Percentiles rank a stretch among this genome's conserved stretches.
phyloP scores from a whole-genome alignment of 2,329 filamentous ascomycete genomes.

The Hypomyces rosellus region DNA sequence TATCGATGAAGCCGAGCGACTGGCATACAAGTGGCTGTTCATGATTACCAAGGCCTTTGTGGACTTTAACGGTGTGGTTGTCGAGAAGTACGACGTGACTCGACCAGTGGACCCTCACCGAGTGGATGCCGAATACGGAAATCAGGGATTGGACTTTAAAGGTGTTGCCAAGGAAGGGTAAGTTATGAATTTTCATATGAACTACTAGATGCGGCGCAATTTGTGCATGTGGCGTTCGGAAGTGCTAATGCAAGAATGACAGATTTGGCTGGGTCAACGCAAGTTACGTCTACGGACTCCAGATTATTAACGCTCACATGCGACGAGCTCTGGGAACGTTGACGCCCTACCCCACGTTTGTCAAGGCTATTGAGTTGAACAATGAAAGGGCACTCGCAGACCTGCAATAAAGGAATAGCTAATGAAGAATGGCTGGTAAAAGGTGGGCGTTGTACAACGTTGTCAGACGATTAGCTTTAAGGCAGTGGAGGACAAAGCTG shows the following conservation, averaged over 20 bases:
- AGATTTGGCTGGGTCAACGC: slow-evolving; percentile 99
- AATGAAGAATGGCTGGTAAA: no score
- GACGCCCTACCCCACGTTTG: slow-evolving; percentile 79
- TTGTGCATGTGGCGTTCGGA: not conserved
- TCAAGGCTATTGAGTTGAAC: slow-evolving; percentile 56
- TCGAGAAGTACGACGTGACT: slow-evolving; percentile 98
- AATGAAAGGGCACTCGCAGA: slow-evolving; percentile 47
- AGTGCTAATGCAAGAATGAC: slow-evolving; percentile 22
- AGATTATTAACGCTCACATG: slow-evolving; percentile 84
- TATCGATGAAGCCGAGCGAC: slow-evolving; percentile 76
- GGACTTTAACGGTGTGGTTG: slow-evolving; percentile 95
- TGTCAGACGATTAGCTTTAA: no score
- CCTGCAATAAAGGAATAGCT: slow-evolving; percentile 18
- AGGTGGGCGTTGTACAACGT: no score
- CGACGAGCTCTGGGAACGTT: slow-evolving; percentile 80
- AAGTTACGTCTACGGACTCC: slow-evolving; percentile 89
- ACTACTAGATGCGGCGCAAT: no score
- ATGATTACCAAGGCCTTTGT: slow-evolving; percentile 99
- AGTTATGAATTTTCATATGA: slow-evolving; percentile 33
- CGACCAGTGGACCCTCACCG: slow-evolving; percentile 82
- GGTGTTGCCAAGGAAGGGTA: slow-evolving; percentile 94
- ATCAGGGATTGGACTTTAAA: slow-evolving; percentile 92
- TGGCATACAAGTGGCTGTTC: slow-evolving; percentile 95
- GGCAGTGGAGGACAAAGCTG: no score
- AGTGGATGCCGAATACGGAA: slow-evolving; percentile 95